Evolutionary conservation across 1,139 yeast genomes (phyloP).

Genomic region (Hemisphaericaspora subhashii): DNA sequence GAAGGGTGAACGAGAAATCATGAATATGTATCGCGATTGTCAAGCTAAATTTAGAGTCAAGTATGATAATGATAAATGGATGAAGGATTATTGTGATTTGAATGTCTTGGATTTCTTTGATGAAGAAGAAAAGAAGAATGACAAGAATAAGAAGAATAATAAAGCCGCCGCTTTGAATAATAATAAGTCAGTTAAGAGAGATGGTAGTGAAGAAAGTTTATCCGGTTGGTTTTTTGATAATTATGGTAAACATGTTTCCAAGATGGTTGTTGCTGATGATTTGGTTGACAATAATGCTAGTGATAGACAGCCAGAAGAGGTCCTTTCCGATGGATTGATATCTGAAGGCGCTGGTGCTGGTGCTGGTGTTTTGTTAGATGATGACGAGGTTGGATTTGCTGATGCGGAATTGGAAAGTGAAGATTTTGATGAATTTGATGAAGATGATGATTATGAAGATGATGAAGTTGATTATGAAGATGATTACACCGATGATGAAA

Average conservation of each 20-base stretch:
- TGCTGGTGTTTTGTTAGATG: constrained; percentile 10
- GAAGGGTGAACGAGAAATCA: constrained; percentile 66
- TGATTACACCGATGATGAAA: constrained; percentile 22
- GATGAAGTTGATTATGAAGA: constrained; percentile 20
- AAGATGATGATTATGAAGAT: constrained; percentile 27
- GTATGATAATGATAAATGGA: constrained; percentile 57
- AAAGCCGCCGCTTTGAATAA: no score
- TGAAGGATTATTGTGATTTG: constrained; percentile 57
- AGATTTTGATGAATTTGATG: constrained; percentile 26
- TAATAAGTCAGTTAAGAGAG: constrained; percentile 6
- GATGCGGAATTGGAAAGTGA: constrained; percentile 43
- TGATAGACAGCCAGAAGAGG: not conserved
- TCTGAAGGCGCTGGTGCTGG: not conserved
- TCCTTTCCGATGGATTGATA: not conserved
- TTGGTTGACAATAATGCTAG: constrained; percentile 1
- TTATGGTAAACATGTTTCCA: constrained; percentile 44
- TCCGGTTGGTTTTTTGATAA: constrained; percentile 42
- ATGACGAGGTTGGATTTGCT: constrained; percentile 37
- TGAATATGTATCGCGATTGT: constrained; percentile 57
- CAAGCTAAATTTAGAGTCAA: constrained; percentile 62
- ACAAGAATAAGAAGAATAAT: no score
- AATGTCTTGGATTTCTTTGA: constrained; percentile 61
- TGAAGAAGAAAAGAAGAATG: constrained; percentile 19
- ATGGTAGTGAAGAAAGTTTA: constrained; percentile 25
- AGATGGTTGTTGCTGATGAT: constrained; percentile 32